These are phyloP conservation scores for Dryas octopetala DNA, from an alignment of 306 rosid species.

Conservation along the genomic window DNA sequence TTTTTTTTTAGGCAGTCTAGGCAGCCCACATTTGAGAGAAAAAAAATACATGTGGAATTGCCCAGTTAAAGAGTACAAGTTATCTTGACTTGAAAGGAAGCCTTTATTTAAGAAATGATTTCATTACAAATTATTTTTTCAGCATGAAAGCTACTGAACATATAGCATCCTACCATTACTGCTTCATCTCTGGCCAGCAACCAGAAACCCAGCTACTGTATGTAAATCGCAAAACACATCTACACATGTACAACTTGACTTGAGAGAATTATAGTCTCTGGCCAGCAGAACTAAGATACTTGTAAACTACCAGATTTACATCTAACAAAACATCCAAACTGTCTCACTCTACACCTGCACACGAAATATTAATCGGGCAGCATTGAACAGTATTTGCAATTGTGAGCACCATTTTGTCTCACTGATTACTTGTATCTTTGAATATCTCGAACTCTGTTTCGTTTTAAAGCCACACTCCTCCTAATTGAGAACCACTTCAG, in stretches of 20 bases:
- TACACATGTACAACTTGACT: conserved; percentile 36
- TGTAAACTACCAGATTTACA: conserved; percentile 43
- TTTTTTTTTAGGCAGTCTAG: too few species aligned
- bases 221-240: conserved; percentile 4
- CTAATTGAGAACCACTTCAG: conserved; percentile 72
- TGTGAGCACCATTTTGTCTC: conserved; percentile 8
- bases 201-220: conserved; percentile 29
- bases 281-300: conserved; percentile 28
- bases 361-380: conserved; percentile 31
- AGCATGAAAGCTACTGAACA: conserved; percentile 23
- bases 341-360: conserved; percentile 35
- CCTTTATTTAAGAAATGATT: neutral
- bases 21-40: too few species aligned
- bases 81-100: neutral
- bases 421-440: conserved; percentile 29
- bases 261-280: conserved; percentile 25
- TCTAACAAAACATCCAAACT: conserved; percentile 24
- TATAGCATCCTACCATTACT: neutral
- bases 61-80: too few species aligned
- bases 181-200: conserved; percentile 24
- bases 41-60: too few species aligned
- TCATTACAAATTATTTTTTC: conserved; percentile 32
- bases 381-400: conserved; percentile 29
- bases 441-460: conserved; percentile 27
- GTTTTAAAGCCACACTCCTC: conserved; percentile 29